A percentile compares a stretch with the other conserved stretches of the same genome.
These are phyloP conservation scores for Fusarium tricinctum DNA, from an alignment of 2,329 filamentous ascomycete genomes.

Conservation along the genomic window DNA sequence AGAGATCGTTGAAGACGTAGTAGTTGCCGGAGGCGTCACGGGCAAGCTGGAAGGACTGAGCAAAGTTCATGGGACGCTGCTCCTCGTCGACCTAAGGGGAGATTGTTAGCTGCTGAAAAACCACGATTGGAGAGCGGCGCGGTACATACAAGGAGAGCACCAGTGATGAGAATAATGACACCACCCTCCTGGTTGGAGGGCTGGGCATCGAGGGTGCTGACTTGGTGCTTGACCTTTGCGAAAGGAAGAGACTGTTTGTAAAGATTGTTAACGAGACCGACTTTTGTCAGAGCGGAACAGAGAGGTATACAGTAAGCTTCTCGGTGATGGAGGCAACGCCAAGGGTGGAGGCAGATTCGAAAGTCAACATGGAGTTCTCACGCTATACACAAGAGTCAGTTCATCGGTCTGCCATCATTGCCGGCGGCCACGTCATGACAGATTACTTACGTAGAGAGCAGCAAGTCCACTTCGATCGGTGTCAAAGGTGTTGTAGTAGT, in stretches of 20 bases:
- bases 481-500: constrained; percentile 94
- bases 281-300: background rate
- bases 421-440: constrained; percentile 12
- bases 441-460: constrained; percentile 82
- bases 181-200: constrained; percentile 74
- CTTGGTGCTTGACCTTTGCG: constrained; percentile 82
- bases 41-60: constrained; percentile 88
- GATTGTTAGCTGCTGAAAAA: constrained; percentile 20
- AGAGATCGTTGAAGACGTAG: constrained; percentile 95
- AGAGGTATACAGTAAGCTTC: constrained; percentile 79
- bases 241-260: constrained; percentile 78
- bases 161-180: constrained; percentile 90
- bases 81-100: constrained; percentile 83
- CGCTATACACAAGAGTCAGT: constrained; percentile 29
- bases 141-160: constrained; percentile 79
- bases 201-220: constrained; percentile 86
- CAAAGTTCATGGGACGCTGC: constrained; percentile 89
- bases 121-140: constrained; percentile 7
- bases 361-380: constrained; percentile 87
- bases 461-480: constrained; percentile 73
- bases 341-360: constrained; percentile 78
- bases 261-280: constrained; percentile 21
- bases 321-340: constrained; percentile 78
- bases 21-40: constrained; percentile 77
- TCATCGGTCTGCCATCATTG: constrained; percentile 72